Base-by-base conservation (phyloP, 306 rosid genomes). In the Sophora flavescens region DNA sequence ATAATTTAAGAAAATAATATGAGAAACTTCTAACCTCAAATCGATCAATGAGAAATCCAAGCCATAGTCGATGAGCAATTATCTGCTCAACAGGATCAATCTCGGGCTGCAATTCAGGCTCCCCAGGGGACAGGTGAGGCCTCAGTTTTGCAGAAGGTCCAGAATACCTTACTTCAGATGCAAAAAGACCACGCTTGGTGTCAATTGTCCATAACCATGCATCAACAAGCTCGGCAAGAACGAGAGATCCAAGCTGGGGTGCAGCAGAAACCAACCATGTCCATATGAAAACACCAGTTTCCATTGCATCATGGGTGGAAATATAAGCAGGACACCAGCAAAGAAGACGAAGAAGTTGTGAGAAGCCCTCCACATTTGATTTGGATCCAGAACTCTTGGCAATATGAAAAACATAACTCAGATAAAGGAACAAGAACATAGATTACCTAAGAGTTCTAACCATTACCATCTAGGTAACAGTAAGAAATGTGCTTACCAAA, bases 181-280 rank as follows among this genome's bases (percentile, higher is more conserved):
- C 96, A 86, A 95, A 95, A 56, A 95, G 87, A 64, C 99, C 99
- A 36, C 92, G 92, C 78, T 86, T 95, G 71, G 97, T 95, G 77
- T 95, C 99, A 75, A 95, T 90, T 65, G 99, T 95, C 99, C 99
- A 95, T 78, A 95, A 78, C 99, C 99, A 95, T 57, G 98, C 98
- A 78, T 95, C 98, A 77, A 95, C 97, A 83, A 95, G 97, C 88
- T 95, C 99, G 0, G 99, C 93, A 89, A 95, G 98, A 77, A 95
- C 93, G 16, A 90, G 89, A 69, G 96, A 84, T 60, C 99, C 99
- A 79, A 95, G 84, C 82, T 92, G 89, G 28, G 99, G 99, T 11
- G 99, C 97, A 78, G 99, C 97, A 88, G 99, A 95, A 84, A 95
- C 99, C 84, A 95, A 81, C 99, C 99, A 95, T n/a, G 99, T 92